A percentile compares a stretch with the other conserved stretches of the same genome.
These are phyloP conservation scores for Cyclocybe cylindracea DNA, from an alignment of 768 basidiomycete species.

Conservation along the genomic window DNA sequence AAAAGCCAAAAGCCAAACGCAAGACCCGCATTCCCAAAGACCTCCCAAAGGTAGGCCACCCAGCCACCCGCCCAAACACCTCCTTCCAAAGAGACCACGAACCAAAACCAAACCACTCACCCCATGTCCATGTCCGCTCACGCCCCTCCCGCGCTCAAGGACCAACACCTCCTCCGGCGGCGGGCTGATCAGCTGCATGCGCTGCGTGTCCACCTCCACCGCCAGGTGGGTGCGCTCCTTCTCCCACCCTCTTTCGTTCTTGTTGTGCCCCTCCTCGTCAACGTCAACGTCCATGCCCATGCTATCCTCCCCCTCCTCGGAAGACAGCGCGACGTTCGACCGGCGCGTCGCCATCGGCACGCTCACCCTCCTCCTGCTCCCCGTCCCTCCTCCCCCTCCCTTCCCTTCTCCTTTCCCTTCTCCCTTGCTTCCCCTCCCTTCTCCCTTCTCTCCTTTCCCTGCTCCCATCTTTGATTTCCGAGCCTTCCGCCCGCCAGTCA, in stretches of 20 bases:
- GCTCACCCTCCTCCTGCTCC: too few species aligned
- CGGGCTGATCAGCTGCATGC: conserved; percentile 52
- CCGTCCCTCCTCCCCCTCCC: too few species aligned
- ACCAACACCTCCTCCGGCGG: conserved; percentile 58
- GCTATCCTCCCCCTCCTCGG: background rate
- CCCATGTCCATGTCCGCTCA: conserved; percentile 7
- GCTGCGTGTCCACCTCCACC: conserved; percentile 18
- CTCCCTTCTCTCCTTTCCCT: background rate
- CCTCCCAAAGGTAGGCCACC: too few species aligned
- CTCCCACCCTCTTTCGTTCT: too few species aligned
- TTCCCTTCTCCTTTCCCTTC: too few species aligned
- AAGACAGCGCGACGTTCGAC: too few species aligned
- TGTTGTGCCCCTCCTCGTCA: background rate
- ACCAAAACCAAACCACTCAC: conserved; percentile 14
- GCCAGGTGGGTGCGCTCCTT: conserved; percentile 8
- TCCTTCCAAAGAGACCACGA: background rate
- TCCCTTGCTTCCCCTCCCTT: too few species aligned
- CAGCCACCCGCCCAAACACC: too few species aligned
- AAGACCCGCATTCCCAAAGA: too few species aligned
- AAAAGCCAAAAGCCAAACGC: too few species aligned
- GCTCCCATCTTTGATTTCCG: background rate
- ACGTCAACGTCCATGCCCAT: background rate
- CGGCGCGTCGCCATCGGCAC: too few species aligned
- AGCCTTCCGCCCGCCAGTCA: background rate
- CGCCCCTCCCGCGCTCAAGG: conserved; percentile 19